phyloP scores from a whole-genome alignment of 352 stramenopile genomes.

The Thalassiosira exigua region DNA sequence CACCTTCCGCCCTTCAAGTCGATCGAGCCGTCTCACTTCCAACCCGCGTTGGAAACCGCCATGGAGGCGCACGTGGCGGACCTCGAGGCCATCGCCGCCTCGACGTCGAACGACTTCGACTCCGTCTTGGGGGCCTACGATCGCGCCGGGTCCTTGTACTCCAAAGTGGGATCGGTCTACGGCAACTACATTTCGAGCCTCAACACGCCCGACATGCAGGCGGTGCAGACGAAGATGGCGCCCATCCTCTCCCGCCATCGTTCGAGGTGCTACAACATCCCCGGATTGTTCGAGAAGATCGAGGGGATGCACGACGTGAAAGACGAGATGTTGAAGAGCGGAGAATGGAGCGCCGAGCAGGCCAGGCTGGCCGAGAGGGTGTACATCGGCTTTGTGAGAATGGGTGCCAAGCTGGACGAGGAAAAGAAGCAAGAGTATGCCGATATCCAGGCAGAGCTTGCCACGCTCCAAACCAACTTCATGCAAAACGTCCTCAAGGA shows the following conservation, averaged over 20 bases:
- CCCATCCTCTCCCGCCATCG: constrained; percentile 69
- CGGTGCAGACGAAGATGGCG: constrained; percentile 76
- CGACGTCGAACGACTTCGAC: constrained; percentile 65
- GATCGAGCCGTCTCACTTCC: constrained; percentile 72
- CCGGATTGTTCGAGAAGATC: constrained; percentile 83
- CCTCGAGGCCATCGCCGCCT: constrained; percentile 73
- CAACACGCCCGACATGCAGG: constrained; percentile 79
- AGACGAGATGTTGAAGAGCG: constrained; percentile 48
- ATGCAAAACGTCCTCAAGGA: constrained; percentile 85
- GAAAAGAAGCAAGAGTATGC: constrained; percentile 71
- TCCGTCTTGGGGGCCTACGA: constrained; percentile 81
- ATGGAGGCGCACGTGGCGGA: constrained; percentile 76
- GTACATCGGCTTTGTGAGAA: constrained; percentile 74
- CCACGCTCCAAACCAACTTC: constrained; percentile 77
- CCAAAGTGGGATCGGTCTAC: constrained; percentile 70
- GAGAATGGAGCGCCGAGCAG: constrained; percentile 66
- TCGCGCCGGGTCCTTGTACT: constrained; percentile 59
- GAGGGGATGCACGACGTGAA: constrained; percentile 55
- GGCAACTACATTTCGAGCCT: constrained; percentile 70
- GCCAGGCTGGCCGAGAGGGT: constrained; percentile 77
- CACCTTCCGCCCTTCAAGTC: constrained; percentile 78
- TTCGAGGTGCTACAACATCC: constrained; percentile 63
- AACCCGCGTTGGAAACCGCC: constrained; percentile 68
- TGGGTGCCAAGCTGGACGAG: constrained; percentile 68
- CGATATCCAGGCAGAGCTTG: constrained; percentile 77